Base-by-base conservation (phyloP, 352 stramenopile genomes). In the Pythium phragmiticola region DNA sequence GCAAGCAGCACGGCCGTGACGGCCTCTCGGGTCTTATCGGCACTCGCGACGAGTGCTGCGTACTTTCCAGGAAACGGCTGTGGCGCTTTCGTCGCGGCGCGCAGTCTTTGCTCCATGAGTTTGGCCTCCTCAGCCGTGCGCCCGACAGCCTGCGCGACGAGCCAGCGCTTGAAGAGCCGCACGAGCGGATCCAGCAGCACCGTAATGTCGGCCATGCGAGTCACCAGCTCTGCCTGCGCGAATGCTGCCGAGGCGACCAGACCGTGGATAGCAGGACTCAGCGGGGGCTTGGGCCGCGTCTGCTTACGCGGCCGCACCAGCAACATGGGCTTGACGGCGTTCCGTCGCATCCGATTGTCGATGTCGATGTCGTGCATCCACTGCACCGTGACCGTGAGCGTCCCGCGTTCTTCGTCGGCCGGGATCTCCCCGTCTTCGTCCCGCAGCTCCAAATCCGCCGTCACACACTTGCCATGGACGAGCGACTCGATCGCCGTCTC, bases 101-200 rank as follows among this genome's bases (percentile, higher is more conserved):
- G 39, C 21, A 90, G 71, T 28, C 84, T 78, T 43, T 82, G 70
- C 55, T 90, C 84, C 3, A 89, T 69, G 30, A 88, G 70, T 60
- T 92, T 90, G 0, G 81, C 84, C 66, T 92, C 84, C 37, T 92
- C 84, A 6, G 84, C 81, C n/a, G 79, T 92, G 19, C 68, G 76
- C 0, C 76, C 78, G 5, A 53, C 70, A 0, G 56, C 62, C n/a
- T 83, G 76, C 2, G 84, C 81, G 0, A 77, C 69, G 5, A 68
- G 26, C 57, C 80, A 72, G 0, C 75, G 73, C n/a, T 74, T 80
- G 42, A 75, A 62, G 23, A 90, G 65, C 0, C 70, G 74, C 43
- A 78, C 42, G 28, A 90, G 71, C n/a, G 79, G 81, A 26, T 90
- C 78, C 2, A 90, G 47, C 3, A 77, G 52, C 19, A 73, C 64